Percentiles rank a stretch among this genome's conserved stretches.
phyloP scores from a whole-genome alignment of 2,329 filamentous ascomycete genomes.

The Epichloe scottii region DNA sequence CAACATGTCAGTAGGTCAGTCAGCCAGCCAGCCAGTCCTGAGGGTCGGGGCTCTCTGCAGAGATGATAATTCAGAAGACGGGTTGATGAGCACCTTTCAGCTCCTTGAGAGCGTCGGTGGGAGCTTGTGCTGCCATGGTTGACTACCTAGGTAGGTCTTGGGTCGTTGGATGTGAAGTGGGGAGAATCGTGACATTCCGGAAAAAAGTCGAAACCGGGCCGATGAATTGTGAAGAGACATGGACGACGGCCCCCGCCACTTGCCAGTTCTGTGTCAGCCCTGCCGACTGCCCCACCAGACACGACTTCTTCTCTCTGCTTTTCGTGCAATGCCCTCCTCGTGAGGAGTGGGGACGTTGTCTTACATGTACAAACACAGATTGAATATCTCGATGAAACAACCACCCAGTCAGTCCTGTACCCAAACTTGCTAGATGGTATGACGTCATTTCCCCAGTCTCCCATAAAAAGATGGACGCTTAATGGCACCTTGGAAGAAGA shows the following conservation, averaged over 20 bases:
- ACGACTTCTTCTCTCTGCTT: too few species aligned
- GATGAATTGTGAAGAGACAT: not conserved
- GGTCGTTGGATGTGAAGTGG: conserved; percentile 2
- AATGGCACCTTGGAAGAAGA: too few species aligned
- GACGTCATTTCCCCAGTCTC: too few species aligned
- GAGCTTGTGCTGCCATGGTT: conserved; percentile 31
- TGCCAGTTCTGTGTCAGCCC: not conserved
- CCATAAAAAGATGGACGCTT: too few species aligned
- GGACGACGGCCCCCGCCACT: not conserved
- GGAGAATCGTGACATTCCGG: not conserved
- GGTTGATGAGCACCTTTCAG: conserved; percentile 23
- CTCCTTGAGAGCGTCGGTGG: conserved; percentile 31
- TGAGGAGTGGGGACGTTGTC: too few species aligned
- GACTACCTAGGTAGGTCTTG: conserved; percentile 6
- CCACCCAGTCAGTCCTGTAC: too few species aligned
- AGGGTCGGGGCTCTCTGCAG: not conserved
- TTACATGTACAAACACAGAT: too few species aligned
- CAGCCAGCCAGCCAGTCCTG: not conserved
- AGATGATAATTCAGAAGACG: not conserved
- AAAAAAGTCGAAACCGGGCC: not conserved
- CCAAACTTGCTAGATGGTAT: too few species aligned
- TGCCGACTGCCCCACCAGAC: too few species aligned
- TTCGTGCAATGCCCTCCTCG: too few species aligned
- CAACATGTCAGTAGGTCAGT: not conserved
- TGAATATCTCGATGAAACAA: too few species aligned